Base-by-base conservation (phyloP, 306 rosid species). In the Cicer yamashitae region DNA sequence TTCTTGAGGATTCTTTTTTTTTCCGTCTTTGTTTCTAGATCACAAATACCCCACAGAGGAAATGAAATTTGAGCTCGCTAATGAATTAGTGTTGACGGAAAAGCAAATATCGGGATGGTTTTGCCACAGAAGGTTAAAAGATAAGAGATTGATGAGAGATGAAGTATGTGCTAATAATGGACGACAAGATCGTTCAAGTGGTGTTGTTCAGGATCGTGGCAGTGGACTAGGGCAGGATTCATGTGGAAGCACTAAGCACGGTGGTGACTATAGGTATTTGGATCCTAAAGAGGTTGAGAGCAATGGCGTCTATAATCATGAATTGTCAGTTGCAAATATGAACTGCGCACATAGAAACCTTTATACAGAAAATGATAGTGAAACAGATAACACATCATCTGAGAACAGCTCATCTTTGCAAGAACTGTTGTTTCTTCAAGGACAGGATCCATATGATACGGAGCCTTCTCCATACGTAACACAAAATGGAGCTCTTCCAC, bases 81-180 rank as follows among this genome's bases (percentile, higher is more conserved):
- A 81, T 48, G 81, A 84, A 80, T 76, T 91, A 77, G 88, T 84
- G 34, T 79, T 93, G 86, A 87, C 98, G 71, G 97, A 89, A 84
- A 91, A 93, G 84, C 98, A 93, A 87, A 79, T 93, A 60, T 91
- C 97, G 62, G 97, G 97, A 77, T 93, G 98, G 98, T 93, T 93
- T 86, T 93, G 98, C 86, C 98, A 93, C 88, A 89, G 98, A 87
- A 82, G 98, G 81, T 84, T 93, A 79, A 93, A 93, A 78, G 97
- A 93, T 77, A 93, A 91, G 82, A 84, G 86, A 80, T 73, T 84
- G 84, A 72, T 67, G 53, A 83, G 79, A 78, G 90, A 81, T 37
- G 98, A 91, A 75, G 77, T 85, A 8, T 67, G 37, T 70, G 81
- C 83, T 37, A 93, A 83, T 82, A 93, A 83, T 82, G 93, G 89